These are phyloP conservation scores for Colletotrichum eremochloae DNA, from an alignment of 2,329 filamentous ascomycete species.

Conservation along the genomic window DNA sequence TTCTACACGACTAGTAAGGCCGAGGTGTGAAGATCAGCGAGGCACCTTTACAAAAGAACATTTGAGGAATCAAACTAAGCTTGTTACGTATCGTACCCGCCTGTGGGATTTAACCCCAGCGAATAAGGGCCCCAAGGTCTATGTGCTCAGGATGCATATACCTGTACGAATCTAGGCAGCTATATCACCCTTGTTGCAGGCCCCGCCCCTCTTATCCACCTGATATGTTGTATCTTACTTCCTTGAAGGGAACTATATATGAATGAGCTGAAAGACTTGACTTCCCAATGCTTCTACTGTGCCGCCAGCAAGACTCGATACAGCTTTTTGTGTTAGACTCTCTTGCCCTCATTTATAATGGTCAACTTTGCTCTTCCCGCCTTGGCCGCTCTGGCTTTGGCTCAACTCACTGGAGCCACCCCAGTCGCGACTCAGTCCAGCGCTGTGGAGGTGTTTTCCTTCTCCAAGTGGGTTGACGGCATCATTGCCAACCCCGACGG, in stretches of 20 bases:
- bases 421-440: neutral
- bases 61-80: neutral
- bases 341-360: slow-evolving; percentile 2
- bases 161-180: neutral
- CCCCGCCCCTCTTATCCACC: no score
- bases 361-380: slow-evolving; percentile 29
- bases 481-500: slow-evolving; percentile 40
- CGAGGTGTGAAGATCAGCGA: no score
- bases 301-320: neutral
- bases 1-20: neutral
- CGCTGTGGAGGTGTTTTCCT: slow-evolving; percentile 28
- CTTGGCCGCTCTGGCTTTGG: slow-evolving; percentile 11
- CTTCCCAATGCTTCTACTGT: no score
- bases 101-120: neutral
- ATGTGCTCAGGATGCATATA: no score
- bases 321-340: neutral
- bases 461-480: slow-evolving; percentile 34
- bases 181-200: neutral
- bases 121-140: neutral
- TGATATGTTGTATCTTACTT: neutral
- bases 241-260: neutral
- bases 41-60: neutral
- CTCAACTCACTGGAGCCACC: slow-evolving; percentile 6
- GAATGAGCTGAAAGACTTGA: neutral
- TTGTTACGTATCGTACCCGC: no score